Percentiles rank a stretch among this genome's conserved stretches.
These are phyloP conservation scores for Solanum tarapatanum DNA, from an alignment of 257 asterid genomes.

Conservation along the genomic window DNA sequence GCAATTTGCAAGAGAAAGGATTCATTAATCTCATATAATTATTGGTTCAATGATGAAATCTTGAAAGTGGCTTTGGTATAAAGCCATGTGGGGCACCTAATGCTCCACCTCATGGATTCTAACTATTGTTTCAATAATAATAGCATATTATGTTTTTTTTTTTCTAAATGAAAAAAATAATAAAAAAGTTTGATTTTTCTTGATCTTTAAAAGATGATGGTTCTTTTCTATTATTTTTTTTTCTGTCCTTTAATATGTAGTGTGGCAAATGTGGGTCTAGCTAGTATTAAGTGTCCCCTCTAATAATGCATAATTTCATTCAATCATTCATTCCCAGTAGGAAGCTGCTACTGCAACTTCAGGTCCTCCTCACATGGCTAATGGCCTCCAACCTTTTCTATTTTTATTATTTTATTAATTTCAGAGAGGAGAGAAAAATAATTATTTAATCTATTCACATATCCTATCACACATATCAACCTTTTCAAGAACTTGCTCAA, in stretches of 20 bases:
- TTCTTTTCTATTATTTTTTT: background rate
- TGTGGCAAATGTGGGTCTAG: slow-evolving; percentile 1
- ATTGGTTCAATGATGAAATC: background rate
- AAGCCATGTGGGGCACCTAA: slow-evolving; percentile 7
- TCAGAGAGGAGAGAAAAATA: background rate
- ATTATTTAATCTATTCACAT: slow-evolving; percentile 14
- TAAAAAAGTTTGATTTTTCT: background rate
- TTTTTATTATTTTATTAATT: background rate
- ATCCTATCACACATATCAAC: slow-evolving; percentile 22
- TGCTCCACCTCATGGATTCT: slow-evolving; percentile 1
- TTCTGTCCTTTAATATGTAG: background rate
- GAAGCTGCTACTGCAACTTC: slow-evolving; percentile 23
- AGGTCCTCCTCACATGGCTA: slow-evolving; percentile 46
- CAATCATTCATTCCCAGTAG: slow-evolving; percentile 7
- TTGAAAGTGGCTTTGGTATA: background rate
- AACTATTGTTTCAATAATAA: background rate
- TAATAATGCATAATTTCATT: slow-evolving; percentile 6
- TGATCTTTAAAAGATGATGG: background rate
- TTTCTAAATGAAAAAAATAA: background rate
- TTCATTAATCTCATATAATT: background rate
- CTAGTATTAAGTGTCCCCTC: slow-evolving; percentile 3
- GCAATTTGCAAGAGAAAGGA: background rate
- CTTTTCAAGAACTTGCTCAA: background rate
- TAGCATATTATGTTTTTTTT: background rate
- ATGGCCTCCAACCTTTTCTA: slow-evolving; percentile 30